Percentiles rank a stretch among this genome's conserved stretches.
Evolutionary conservation across 257 asterid species (phyloP).

Genomic region (Galeopsis tetrahit): DNA sequence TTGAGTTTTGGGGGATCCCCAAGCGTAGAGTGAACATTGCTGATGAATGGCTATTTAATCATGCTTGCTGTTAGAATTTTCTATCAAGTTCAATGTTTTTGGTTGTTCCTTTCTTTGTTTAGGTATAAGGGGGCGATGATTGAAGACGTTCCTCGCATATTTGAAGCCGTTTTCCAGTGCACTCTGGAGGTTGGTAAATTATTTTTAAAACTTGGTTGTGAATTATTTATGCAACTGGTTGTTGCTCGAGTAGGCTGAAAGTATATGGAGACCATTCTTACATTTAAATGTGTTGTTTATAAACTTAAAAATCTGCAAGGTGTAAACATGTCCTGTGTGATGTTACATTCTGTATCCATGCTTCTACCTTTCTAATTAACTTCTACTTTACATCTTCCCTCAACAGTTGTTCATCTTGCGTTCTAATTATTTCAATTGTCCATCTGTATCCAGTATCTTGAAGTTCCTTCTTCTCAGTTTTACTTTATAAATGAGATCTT

Average conservation of each 20-base stretch:
- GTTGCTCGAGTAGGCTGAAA: constrained; percentile 10
- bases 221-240: not conserved
- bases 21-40: constrained; percentile 7
- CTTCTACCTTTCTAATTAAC: not conserved
- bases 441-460: not conserved
- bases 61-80: constrained; percentile 18
- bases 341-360: not conserved
- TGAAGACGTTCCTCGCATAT: constrained; percentile 93
- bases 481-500: not conserved
- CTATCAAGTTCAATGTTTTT: not conserved
- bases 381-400: not conserved
- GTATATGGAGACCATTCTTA: not conserved
- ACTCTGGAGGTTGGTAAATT: constrained; percentile 80
- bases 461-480: not conserved
- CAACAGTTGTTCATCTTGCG: not conserved
- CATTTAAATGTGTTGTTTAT: not conserved
- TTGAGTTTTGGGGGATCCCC: not conserved
- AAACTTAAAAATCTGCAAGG: not conserved
- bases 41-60: constrained; percentile 14
- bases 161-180: constrained; percentile 97
- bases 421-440: not conserved
- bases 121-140: constrained; percentile 93
- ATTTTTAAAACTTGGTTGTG: not conserved
- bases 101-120: constrained; percentile 30
- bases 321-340: not conserved